A percentile compares a stretch with the other conserved stretches of the same genome.
Conservation (phyloP, 495 filamentous ascomycete genomes). For the Wilcoxina mikolae region DNA sequence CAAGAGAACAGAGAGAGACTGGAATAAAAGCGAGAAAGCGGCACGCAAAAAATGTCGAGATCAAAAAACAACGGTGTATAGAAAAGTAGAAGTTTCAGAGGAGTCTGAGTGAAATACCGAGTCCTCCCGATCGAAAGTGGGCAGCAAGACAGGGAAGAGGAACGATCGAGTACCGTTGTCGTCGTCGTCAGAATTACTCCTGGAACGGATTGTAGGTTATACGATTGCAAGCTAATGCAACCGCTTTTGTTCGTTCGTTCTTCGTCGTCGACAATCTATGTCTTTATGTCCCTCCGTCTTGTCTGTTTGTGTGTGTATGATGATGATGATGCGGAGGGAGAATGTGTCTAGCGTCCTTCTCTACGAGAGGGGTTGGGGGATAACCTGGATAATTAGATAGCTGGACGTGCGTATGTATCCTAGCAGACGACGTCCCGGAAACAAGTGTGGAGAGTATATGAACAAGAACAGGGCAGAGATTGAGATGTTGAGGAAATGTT, state of each 20-base stretch:
- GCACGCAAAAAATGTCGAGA: neutral
- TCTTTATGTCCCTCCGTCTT: neutral
- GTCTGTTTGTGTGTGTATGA: neutral
- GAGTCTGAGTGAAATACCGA: neutral
- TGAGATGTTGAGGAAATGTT: too few species aligned
- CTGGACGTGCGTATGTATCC: too few species aligned
- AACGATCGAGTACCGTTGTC: neutral
- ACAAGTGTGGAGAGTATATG: too few species aligned
- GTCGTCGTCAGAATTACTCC: too few species aligned
- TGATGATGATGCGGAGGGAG: neutral
- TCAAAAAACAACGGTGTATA: neutral
- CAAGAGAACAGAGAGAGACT: neutral
- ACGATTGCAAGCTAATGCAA: neutral
- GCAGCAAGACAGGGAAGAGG: neutral
- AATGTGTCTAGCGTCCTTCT: too few species aligned
- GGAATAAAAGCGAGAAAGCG: neutral
- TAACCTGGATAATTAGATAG: too few species aligned
- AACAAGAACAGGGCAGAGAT: too few species aligned
- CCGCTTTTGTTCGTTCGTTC: neutral
- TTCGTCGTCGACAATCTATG: constrained; percentile 1
- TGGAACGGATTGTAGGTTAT: too few species aligned
- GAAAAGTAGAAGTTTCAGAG: neutral
- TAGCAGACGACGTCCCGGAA: too few species aligned
- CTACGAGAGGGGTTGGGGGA: too few species aligned
- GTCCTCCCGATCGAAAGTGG: neutral